phyloP scores from a whole-genome alignment of 176 grass and related monocot genomes.

The Cenchrus fungigraminus region DNA sequence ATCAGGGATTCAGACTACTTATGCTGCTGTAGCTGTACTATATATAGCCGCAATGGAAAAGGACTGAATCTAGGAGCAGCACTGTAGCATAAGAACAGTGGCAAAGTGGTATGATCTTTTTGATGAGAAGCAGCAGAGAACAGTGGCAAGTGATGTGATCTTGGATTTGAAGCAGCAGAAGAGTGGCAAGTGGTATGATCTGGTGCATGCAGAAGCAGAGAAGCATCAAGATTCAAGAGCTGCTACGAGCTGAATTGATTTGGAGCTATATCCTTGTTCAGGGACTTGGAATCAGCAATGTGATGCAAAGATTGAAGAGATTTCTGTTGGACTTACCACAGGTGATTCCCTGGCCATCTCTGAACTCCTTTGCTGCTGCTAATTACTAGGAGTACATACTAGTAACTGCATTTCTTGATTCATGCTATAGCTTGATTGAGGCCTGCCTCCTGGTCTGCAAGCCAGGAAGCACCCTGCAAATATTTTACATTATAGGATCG shows the following conservation, averaged over 20 bases:
- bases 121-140: constrained; percentile 25
- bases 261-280: not conserved
- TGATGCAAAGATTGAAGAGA: constrained; percentile 37
- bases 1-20: constrained; percentile 45
- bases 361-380: constrained; percentile 7
- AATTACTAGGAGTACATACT: not conserved
- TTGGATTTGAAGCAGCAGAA: constrained; percentile 21
- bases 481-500: constrained; percentile 34
- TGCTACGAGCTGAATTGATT: not conserved
- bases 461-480: constrained; percentile 34
- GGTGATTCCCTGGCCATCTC: constrained; percentile 29
- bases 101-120: constrained; percentile 22
- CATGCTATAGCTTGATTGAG: constrained; percentile 4
- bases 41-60: constrained; percentile 33
- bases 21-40: constrained; percentile 36
- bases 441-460: constrained; percentile 31
- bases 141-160: not conserved
- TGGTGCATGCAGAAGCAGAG: constrained; percentile 38
- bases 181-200: not conserved
- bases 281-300: constrained; percentile 23
- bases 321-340: constrained; percentile 5
- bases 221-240: constrained; percentile 3
- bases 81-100: constrained; percentile 34
- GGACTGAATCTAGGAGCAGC: constrained; percentile 14
- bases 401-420: constrained; percentile 13